Percentiles rank a stretch among this genome's conserved stretches.
phyloP scores from a whole-genome alignment of 1,139 yeast species.

The Hansenula lynferdii region DNA sequence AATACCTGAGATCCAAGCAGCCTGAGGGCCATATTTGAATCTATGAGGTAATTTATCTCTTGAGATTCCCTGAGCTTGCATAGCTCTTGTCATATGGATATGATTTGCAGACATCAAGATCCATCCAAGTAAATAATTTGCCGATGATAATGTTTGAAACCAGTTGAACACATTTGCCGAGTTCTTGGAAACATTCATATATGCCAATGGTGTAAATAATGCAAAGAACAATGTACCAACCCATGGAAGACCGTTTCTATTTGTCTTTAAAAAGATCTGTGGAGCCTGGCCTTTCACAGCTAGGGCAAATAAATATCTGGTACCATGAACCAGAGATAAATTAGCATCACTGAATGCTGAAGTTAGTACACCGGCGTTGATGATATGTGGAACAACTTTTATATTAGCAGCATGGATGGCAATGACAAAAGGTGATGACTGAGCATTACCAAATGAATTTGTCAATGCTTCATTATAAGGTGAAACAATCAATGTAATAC shows the following conservation, averaged over 20 bases:
- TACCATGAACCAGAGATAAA: constrained; percentile 34
- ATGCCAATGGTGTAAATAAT: constrained; percentile 30
- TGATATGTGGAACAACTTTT: constrained; percentile 19
- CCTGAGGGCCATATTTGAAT: constrained; percentile 9
- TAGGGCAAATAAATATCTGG: constrained; percentile 37
- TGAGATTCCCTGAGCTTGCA: constrained; percentile 7
- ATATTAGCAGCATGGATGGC: constrained; percentile 44
- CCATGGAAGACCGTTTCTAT: constrained; percentile 58
- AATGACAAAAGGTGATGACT: constrained; percentile 46
- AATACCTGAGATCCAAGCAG: constrained; percentile 32
- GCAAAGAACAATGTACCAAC: constrained; percentile 44
- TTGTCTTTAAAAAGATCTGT: constrained; percentile 49
- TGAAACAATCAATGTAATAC: constrained; percentile 40
- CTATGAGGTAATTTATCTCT: constrained; percentile 30
- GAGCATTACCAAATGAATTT: constrained; percentile 36
- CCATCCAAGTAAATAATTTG: constrained; percentile 1
- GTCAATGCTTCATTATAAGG: constrained; percentile 33
- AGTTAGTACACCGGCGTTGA: constrained; percentile 42
- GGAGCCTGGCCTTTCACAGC: constrained; percentile 61
- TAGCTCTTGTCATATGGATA: constrained; percentile 13
- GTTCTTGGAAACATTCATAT: constrained; percentile 31
- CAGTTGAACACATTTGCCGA: constrained; percentile 36
- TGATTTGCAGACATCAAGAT: constrained; percentile 6
- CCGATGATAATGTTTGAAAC: constrained; percentile 2
- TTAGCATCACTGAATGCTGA: constrained; percentile 50